A percentile compares a stretch with the other conserved stretches of the same genome.
Conservation (phyloP, 2,329 filamentous ascomycete genomes). For the Diplodia scrobiculata region DNA sequence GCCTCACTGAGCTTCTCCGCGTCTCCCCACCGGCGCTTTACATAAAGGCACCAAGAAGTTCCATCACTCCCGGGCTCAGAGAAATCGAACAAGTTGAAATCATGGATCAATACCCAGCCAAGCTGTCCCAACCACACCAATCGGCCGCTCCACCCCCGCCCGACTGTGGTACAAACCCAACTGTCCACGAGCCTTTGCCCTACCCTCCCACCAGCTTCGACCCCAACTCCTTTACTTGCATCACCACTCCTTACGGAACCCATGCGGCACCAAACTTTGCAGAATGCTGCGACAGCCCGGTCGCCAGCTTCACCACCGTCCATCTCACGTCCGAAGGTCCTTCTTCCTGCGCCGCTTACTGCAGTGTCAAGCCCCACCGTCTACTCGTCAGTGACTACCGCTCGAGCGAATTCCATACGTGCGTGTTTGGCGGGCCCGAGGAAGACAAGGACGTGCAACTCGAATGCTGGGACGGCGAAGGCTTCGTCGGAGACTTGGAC, state of each 20-base stretch:
- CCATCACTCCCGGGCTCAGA: background rate
- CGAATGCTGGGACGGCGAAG: constrained; percentile 12
- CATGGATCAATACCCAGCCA: constrained; percentile 16
- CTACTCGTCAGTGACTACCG: background rate
- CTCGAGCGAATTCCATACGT: constrained; percentile 8
- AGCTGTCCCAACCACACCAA: background rate
- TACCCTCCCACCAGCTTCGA: constrained; percentile 11
- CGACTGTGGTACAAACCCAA: constrained; percentile 13
- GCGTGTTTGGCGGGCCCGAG: background rate
- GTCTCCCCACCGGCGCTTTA: background rate
- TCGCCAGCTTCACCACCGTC: constrained; percentile 1
- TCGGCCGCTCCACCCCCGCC: background rate
- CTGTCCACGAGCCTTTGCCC: constrained; percentile 6
- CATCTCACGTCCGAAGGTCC: constrained; percentile 15
- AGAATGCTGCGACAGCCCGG: constrained; percentile 12
- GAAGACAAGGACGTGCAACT: background rate
- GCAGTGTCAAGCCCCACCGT: constrained; percentile 1
- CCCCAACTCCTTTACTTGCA: constrained; percentile 3
- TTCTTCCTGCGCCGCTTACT: constrained; percentile 17
- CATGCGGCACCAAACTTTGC: constrained; percentile 4
- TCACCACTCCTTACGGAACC: background rate
- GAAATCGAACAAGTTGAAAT: background rate
- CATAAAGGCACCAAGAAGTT: background rate
- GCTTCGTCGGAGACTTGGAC: background rate
- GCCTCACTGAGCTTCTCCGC: background rate